Percentiles rank a stretch among this genome's conserved stretches.
Conservation (phyloP, 306 rosid species). For the Fragaria ananassa region DNA sequence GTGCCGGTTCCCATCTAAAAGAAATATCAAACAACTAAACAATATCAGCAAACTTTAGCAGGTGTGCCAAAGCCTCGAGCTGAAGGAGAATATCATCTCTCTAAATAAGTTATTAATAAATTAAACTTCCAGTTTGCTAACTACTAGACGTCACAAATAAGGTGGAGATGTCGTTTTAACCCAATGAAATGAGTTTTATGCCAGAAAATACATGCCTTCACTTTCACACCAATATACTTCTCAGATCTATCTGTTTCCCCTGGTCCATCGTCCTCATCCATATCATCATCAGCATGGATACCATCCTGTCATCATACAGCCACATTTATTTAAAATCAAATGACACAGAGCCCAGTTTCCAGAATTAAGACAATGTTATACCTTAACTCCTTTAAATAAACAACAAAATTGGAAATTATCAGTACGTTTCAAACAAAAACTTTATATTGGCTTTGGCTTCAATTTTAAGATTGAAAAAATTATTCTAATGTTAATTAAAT, state of each 20-base stretch:
- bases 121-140: not conserved
- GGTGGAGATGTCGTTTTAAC: not conserved
- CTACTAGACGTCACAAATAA: not conserved
- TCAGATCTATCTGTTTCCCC: constrained; percentile 86
- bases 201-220: constrained; percentile 62
- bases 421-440: not conserved
- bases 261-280: constrained; percentile 79
- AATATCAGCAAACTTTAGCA: not conserved
- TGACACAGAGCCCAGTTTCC: not conserved
- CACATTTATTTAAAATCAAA: constrained; percentile 20
- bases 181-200: not conserved
- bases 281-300: constrained; percentile 76
- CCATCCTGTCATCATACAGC: constrained; percentile 64
- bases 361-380: not conserved
- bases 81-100: not conserved
- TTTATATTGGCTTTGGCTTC: not conserved
- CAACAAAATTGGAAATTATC: not conserved
- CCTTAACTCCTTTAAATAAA: not conserved
- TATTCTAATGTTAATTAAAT: too few relatives aligned
- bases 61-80: not conserved
- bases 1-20: not conserved
- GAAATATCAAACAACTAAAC: too few relatives aligned
- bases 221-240: constrained; percentile 97
- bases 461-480: not conserved
- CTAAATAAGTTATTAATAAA: not conserved